Evolutionary conservation across 148 eudicot genomes (phyloP), one percentile per base, ranked within the genome.

Genomic region (Selenicereus undatus): DNA sequence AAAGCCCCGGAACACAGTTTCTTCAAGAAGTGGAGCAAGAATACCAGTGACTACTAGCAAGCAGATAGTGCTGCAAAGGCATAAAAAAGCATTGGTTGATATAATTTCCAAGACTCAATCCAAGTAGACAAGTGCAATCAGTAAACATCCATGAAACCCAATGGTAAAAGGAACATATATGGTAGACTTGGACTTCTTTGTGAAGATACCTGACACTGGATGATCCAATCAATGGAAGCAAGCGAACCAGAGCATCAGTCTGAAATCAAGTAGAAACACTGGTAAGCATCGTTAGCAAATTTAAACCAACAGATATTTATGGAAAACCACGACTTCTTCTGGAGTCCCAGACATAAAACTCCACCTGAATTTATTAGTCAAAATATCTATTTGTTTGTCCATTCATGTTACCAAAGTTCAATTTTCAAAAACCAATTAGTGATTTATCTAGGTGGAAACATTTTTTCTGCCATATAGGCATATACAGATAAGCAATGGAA

Each of bases 21-120:
- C 99, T 92, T 96, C 99, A 65, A 96, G 93, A 81, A 96, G 76
- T 6, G 99, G 98, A 84, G 99, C 99, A 87, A 96, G 93, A 77
- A 93, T 82, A 48, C 99, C 98, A 20, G 94, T 87, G 83, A 93
- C 83, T 79, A 95, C 99, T 43, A 96, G 77, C 87, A 96, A 85
- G 81, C 94, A 91, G 76, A 86, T 87, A 56, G 99, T 96, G 91
- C 99, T 96, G 89, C 88, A 85, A 76, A 82, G 27, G 70, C 73
- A 81, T 75, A 60, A 16, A 29, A 42, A 72, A 56, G 58, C 3
- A 21, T 43, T 73, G 50, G n/a, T 20, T 42, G 5, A 72, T 73
- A 73, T 22, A 45, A n/a, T 10, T 43, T 1, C 13, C 22, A 74
- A 74, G 11, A 22, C 76, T 74, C 76, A 50, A 50, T 50, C 76